Evolutionary conservation across 805 yeast genomes (phyloP).

Genomic region (Wickerhamomyces mucosus): DNA sequence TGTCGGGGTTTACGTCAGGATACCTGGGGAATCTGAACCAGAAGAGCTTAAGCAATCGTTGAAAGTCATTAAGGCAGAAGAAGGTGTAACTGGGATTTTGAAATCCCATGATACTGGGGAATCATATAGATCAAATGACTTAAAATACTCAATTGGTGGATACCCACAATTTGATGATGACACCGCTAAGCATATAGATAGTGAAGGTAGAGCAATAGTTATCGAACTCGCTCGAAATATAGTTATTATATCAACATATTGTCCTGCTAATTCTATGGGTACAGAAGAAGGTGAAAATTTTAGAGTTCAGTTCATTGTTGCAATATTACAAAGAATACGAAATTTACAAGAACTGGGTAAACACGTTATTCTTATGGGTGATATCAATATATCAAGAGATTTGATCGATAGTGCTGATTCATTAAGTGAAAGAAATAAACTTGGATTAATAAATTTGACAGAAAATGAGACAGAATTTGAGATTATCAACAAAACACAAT

Average conservation of each 20-base stretch:
- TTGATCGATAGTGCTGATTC: slow-evolving; percentile 75
- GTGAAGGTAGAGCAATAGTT: slow-evolving; percentile 78
- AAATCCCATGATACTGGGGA: slow-evolving; percentile 15
- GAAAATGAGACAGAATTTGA: slow-evolving; percentile 25
- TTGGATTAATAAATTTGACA: slow-evolving; percentile 22
- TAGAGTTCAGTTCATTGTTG: slow-evolving; percentile 46
- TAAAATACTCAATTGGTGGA: slow-evolving; percentile 50
- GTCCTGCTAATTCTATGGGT: slow-evolving; percentile 83
- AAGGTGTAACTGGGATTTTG: slow-evolving; percentile 74
- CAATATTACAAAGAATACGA: slow-evolving; percentile 52
- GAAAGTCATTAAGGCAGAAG: slow-evolving; percentile 68
- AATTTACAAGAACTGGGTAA: slow-evolving; percentile 49
- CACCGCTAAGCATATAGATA: slow-evolving; percentile 43
- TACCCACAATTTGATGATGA: slow-evolving; percentile 39
- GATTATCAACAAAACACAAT: slow-evolving; percentile 22
- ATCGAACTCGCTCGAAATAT: slow-evolving; percentile 58
- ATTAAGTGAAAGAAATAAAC: slow-evolving; percentile 35
- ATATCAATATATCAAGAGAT: slow-evolving; percentile 74
- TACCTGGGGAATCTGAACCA: slow-evolving; percentile 36
- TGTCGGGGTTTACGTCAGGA: slow-evolving; percentile 71
- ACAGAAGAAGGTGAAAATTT: slow-evolving; percentile 57
- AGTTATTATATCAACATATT: slow-evolving; percentile 62
- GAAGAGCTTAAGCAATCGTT: slow-evolving; percentile 27
- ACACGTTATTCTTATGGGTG: slow-evolving; percentile 77
- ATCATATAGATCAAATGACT: slow-evolving; percentile 15